Evolutionary conservation across 108 stramenopile species (phyloP), one percentile per base, ranked within the genome.

Genomic region (Cyclotella distinguenda): DNA sequence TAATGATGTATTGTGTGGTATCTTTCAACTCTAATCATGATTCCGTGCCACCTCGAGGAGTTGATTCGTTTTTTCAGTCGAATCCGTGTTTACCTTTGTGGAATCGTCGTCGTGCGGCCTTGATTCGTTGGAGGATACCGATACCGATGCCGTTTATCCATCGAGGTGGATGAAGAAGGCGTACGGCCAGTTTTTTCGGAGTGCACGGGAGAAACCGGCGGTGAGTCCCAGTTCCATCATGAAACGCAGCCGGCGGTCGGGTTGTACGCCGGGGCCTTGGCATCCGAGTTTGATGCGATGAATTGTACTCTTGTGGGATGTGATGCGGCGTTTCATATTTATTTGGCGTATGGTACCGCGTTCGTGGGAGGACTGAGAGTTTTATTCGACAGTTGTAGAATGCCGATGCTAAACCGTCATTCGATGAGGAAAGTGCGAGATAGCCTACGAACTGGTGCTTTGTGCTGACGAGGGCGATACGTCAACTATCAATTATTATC

Each of bases 301-400:
- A 67, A 73, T 6, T 77, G 66, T 38, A 68, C 60, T 19, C 45
- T 77, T n/a, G 77, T 73, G 28, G 86, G 86, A 12, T 78, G 80
- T 40, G 86, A 87, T 62, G 83, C 84, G 64, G 83, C 83, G 0
- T 84, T 87, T 77, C 86, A 87, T 54, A 87, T 82, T 55, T 81
- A 65, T 27, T 66, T 87, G 46, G 81, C 70, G 36, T 84, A 84
- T 64, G 58, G 44, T 22, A 21, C 35, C 28, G 65, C 75, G n/a
- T n/a, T n/a, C n/a, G n/a, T n/a, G n/a, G n/a, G n/a, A n/a, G n/a
- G n/a, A n/a, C n/a, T n/a, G n/a, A n/a, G n/a, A n/a, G n/a, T n/a
- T n/a, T n/a, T n/a, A n/a, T n/a, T n/a, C n/a, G n/a, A n/a, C n/a
- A n/a, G n/a, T n/a, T n/a, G n/a, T n/a, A n/a, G n/a, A n/a, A n/a